Base-by-base conservation (phyloP, 2,329 filamentous ascomycete species). In the Venturia effusa region DNA sequence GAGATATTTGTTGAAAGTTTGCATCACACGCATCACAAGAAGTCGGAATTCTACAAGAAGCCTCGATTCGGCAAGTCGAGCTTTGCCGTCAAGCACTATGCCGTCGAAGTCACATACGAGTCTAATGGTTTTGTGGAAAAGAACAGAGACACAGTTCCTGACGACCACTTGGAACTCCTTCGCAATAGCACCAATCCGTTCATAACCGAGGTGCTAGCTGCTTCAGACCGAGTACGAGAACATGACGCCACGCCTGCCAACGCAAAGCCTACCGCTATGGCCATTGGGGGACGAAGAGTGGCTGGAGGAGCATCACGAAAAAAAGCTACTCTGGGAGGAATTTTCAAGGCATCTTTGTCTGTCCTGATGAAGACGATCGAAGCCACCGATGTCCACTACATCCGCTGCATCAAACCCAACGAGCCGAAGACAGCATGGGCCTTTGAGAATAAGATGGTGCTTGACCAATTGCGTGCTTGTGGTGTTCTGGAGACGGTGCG, bases 41-140 rank as follows among this genome's bases (percentile, higher is more conserved):
- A 97, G 80, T 89, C 94, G 75, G 90, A 90, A 72, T 97, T 97
- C 75, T 99, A 95, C 84, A 97, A 97, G 81, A 99, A 97, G 79
- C 94, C 94, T 7, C 85, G 94, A 64, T 99, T 99, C 71, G 94
- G 94, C 69, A 97, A 97, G 77, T 96, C 92, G 17, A 84, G 94
- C 1, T 99, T 99, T 78, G 97, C 94, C 8, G 92, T 99, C 67
- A 97, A 93, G 76, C 95, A 99, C 78, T 99, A 99, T 77, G 94
- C 94, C 62, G 83, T 99, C 64, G 94, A 99, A 71, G 94, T 99
- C 70, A 97, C 93, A 22, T 99, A 99, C 74, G 94, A 99, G 76
- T 97, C 93, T 1, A 94, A 99, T 70, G 94, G 94, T 59, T 99
- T 99, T 78, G 97, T 99, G 71, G 95, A 99, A 76, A 99, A 99